phyloP scores from a whole-genome alignment of 23 red algal species.

The Gracilaria domingensis region DNA sequence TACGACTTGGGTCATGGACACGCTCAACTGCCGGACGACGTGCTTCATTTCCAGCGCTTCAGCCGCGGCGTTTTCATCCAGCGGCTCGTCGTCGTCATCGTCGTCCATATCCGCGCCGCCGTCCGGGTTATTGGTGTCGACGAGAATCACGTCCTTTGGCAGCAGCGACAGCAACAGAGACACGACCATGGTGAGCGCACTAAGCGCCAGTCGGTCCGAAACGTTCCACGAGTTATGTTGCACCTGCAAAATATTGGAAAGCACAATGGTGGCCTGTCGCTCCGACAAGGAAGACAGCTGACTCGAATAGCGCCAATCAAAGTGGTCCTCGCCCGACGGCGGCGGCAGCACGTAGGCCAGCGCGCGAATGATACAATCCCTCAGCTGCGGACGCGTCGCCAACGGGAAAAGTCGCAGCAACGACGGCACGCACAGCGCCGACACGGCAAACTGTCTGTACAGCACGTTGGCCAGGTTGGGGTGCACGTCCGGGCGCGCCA shows the following conservation, averaged over 20 bases:
- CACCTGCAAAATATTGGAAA: constrained; percentile 55
- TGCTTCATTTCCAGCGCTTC: constrained; percentile 27
- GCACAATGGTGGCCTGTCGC: constrained; percentile 2
- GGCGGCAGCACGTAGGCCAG: background rate
- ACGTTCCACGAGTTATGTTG: constrained; percentile 26
- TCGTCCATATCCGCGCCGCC: constrained; percentile 21
- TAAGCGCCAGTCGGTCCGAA: background rate
- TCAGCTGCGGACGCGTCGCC: background rate
- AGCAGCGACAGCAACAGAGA: constrained; percentile 38
- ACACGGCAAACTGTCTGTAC: constrained; percentile 28
- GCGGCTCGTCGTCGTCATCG: background rate
- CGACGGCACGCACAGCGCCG: background rate
- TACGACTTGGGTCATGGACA: constrained; percentile 45
- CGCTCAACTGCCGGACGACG: constrained; percentile 18
- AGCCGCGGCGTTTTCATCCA: background rate
- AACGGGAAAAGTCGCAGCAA: constrained; percentile 11
- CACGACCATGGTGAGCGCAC: constrained; percentile 32
- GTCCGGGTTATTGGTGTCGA: background rate
- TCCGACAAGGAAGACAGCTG: background rate
- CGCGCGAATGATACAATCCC: background rate
- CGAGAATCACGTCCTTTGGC: constrained; percentile 37
- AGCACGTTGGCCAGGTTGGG: constrained; percentile 3
- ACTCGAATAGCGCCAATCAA: constrained; percentile 14
- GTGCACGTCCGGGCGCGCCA: background rate
- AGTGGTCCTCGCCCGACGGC: background rate